Base-by-base conservation (phyloP, 352 stramenopile genomes). In the Albugo candida region DNA sequence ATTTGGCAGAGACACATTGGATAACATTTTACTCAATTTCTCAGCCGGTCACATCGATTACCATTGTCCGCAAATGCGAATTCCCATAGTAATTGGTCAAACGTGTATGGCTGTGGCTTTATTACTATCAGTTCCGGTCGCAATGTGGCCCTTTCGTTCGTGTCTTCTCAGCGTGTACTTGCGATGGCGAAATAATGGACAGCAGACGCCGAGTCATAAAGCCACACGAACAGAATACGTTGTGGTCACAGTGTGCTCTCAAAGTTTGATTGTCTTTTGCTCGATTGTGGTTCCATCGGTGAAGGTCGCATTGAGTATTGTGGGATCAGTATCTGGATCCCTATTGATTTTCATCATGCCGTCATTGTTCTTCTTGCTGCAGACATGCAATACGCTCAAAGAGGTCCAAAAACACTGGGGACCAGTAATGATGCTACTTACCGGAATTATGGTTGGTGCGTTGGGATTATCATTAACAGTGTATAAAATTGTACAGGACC, bases 301-400 rank as follows among this genome's bases (percentile, higher is more conserved):
- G 48, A 85, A 83, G 57, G 81, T 83, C 45, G 70, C 73, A 39
- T 49, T 85, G 31, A 82, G 68, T 46, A 85, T 85, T 51, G 73
- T 86, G 18, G 73, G 73, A 27, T 82, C 68, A 5, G 71, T 78
- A 34, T 78, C 69, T 1, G 70, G 73, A n/a, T 86, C 73, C 49
- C 50, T 86, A 24, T 51, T 86, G 44, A 86, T 86, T 50, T 83
- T 83, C 55, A 72, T 86, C 49, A 75, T 86, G 68, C 70, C 73
- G 38, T 69, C 73, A 35, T 57, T 86, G 42, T 86, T 83, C 54
- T 86, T 61, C 61, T 59, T 83, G 55, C 49, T 86, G 50, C 73
- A 78, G 51, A 64, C 63, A 16, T 54, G 43, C 6, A 55, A 63
- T 1, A 59, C 66, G 1, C 45, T 82, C 3, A 31, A 31, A 31